Evolutionary conservation across 768 basidiomycete species (phyloP).

Genomic region (Lactarius trivialis): DNA sequence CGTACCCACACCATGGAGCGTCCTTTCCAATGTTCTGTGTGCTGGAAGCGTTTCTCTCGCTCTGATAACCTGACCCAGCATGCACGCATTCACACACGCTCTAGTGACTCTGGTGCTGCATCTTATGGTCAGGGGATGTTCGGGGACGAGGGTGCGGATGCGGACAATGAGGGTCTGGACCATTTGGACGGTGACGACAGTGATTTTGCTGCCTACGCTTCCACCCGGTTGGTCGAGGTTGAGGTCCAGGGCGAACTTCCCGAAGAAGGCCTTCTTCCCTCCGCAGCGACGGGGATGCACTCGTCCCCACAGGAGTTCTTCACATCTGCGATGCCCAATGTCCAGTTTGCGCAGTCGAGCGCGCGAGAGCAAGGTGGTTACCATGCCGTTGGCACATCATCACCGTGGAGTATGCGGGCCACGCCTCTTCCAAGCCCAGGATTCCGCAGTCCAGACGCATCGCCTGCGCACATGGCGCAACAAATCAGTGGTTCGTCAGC

Average conservation of each 20-base stretch:
- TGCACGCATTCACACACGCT: conserved; percentile 65
- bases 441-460: conserved; percentile 18
- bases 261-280: conserved; percentile 18
- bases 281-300: not conserved
- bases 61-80: conserved; percentile 89
- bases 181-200: conserved; percentile 30
- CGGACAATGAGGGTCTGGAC: conserved; percentile 32
- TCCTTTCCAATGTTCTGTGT: conserved; percentile 69
- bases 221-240: conserved; percentile 26
- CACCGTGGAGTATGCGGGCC: conserved; percentile 12
- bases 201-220: conserved; percentile 17
- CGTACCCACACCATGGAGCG: conserved; percentile 87
- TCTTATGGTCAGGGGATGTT: conserved; percentile 3
- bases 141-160: conserved; percentile 28
- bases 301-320: conserved; percentile 1
- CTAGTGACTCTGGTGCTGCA: conserved; percentile 26
- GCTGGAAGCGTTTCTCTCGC: conserved; percentile 78
- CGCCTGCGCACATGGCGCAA: conserved; percentile 16
- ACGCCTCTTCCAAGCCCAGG: conserved; percentile 17
- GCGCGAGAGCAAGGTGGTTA: conserved; percentile 15
- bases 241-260: conserved; percentile 22
- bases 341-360: conserved; percentile 16
- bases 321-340: conserved; percentile 11
- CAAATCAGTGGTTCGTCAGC: conserved; percentile 17
- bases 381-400: conserved; percentile 12